These are phyloP conservation scores for Vanrija sp. DNA, from an alignment of 1,284 basidiomycete species.

Conservation along the genomic window DNA sequence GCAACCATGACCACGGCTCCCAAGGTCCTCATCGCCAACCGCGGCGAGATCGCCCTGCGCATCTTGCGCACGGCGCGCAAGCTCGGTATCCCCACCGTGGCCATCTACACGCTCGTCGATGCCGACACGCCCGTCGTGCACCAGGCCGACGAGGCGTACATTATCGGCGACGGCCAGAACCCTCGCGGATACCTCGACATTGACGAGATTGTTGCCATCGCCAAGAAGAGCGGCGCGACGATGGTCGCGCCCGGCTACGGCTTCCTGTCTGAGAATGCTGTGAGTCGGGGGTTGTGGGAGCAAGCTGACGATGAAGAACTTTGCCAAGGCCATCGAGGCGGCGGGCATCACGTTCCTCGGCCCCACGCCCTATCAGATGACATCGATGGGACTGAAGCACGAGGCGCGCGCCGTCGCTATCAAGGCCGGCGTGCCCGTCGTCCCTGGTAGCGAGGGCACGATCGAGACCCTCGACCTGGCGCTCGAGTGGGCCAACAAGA, in stretches of 20 bases:
- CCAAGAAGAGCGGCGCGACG: slow-evolving; percentile 52
- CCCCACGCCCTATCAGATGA: slow-evolving; percentile 57
- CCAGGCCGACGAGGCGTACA: slow-evolving; percentile 45
- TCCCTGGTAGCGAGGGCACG: slow-evolving; percentile 58
- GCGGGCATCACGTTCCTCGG: slow-evolving; percentile 61
- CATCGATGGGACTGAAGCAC: slow-evolving; percentile 62
- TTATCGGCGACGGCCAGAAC: slow-evolving; percentile 47
- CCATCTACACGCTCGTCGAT: slow-evolving; percentile 85
- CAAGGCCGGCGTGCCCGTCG: slow-evolving; percentile 56
- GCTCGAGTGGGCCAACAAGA: slow-evolving; percentile 46
- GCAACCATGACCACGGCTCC: background rate
- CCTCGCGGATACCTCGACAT: slow-evolving; percentile 53
- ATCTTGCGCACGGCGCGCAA: slow-evolving; percentile 85
- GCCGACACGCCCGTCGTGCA: slow-evolving; percentile 69
- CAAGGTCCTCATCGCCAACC: slow-evolving; percentile 81
- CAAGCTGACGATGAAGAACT: slow-evolving; percentile 32
- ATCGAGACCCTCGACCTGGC: slow-evolving; percentile 54
- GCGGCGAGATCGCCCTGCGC: slow-evolving; percentile 92
- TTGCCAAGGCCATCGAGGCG: slow-evolving; percentile 55
- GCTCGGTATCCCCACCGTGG: slow-evolving; percentile 82
- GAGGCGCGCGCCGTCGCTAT: slow-evolving; percentile 56
- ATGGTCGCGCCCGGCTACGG: slow-evolving; percentile 65
- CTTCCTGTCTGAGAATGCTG: slow-evolving; percentile 63
- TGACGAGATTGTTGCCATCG: slow-evolving; percentile 52
- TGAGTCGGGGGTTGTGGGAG: background rate